Evolutionary conservation across 805 yeast genomes (phyloP).

Genomic region (Geotrichum ghanense): DNA sequence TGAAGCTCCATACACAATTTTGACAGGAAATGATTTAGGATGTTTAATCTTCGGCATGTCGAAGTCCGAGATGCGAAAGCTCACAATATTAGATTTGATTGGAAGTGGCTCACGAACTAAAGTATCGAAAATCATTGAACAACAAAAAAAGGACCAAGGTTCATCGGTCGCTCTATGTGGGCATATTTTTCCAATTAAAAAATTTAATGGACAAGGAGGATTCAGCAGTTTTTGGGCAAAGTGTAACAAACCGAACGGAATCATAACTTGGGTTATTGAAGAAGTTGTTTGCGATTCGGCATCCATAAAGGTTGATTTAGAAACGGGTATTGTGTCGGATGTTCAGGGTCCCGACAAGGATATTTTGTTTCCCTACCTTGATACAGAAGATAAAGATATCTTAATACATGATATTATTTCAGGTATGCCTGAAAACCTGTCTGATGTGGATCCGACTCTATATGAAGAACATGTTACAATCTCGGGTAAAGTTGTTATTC

Average conservation of each 20-base stretch:
- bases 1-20: constrained; percentile 66
- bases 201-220: constrained; percentile 53
- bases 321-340: constrained; percentile 45
- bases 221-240: constrained; percentile 94
- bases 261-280: constrained; percentile 76
- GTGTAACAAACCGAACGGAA: constrained; percentile 38
- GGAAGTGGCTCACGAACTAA: constrained; percentile 3
- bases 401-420: not conserved
- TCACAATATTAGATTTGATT: constrained; percentile 60
- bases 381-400: constrained; percentile 2
- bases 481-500: constrained; percentile 5
- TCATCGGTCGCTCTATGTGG: constrained; percentile 36
- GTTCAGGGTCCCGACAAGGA: constrained; percentile 31
- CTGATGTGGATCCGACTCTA: constrained; percentile 40
- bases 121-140: not conserved
- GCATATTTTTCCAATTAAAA: constrained; percentile 67
- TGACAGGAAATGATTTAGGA: constrained; percentile 83
- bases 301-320: constrained; percentile 37
- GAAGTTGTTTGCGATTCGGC: constrained; percentile 43
- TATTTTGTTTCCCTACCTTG: constrained; percentile 3
- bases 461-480: constrained; percentile 22
- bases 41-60: constrained; percentile 79
- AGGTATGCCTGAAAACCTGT: constrained; percentile 2
- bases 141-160: not conserved
- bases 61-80: constrained; percentile 44